These are phyloP conservation scores for Aureobasidium leucospermi DNA, from an alignment of 2,329 filamentous ascomycete species.

Conservation along the genomic window DNA sequence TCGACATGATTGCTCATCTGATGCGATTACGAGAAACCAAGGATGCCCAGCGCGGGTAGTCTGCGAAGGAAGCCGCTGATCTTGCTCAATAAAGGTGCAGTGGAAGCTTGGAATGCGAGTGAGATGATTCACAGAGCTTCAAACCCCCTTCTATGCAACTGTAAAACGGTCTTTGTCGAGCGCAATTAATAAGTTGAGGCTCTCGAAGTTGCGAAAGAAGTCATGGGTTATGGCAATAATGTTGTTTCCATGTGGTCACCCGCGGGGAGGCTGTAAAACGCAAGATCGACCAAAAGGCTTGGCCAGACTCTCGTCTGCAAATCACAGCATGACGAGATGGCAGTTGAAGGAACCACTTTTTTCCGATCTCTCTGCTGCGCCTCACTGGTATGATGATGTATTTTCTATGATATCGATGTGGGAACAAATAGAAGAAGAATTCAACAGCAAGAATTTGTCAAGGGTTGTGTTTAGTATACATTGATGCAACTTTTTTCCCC, in stretches of 20 bases:
- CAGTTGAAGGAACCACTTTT: not conserved
- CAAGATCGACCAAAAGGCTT: slow-evolving; percentile 9
- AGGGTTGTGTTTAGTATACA: not conserved
- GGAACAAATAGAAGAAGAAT: not conserved
- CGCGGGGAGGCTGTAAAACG: not conserved
- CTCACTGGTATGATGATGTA: not conserved
- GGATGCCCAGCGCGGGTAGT: not conserved
- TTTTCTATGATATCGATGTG: not conserved
- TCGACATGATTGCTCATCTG: slow-evolving; percentile 3
- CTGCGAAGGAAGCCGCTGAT: not conserved
- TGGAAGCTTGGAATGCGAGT: not conserved
- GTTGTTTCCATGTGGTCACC: not conserved
- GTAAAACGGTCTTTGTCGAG: not conserved
- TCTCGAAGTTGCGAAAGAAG: not conserved
- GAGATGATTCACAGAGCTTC: not conserved
- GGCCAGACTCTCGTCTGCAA: not conserved
- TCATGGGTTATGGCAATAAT: not conserved
- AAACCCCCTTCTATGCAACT: not conserved
- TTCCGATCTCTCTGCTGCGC: not conserved
- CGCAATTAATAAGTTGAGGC: no score
- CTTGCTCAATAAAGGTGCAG: not conserved
- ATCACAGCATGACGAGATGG: slow-evolving; percentile 4
- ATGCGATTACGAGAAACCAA: not conserved
- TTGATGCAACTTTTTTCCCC: not conserved
- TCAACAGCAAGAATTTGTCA: not conserved